Percentiles rank a stretch among this genome's conserved stretches.
Evolutionary conservation across 768 basidiomycete species (phyloP).

Genomic region (Agaricus subrufescens): DNA sequence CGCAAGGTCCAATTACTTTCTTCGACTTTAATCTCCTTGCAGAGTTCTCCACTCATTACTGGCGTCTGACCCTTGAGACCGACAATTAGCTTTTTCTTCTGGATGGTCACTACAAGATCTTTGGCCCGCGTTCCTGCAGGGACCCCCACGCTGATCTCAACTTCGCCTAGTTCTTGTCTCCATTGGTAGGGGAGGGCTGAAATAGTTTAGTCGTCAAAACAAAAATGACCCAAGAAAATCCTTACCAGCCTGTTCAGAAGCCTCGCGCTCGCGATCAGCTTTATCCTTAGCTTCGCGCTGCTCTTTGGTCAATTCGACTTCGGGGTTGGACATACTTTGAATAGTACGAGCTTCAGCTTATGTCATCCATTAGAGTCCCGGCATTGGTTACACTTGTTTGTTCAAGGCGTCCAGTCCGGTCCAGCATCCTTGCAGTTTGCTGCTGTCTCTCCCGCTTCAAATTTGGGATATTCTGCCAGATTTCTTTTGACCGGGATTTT

Average conservation of each 20-base stretch:
- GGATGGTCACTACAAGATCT: conserved; percentile 68
- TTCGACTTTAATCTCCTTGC: conserved; percentile 91
- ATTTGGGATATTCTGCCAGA: not conserved
- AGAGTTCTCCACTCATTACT: conserved; percentile 86
- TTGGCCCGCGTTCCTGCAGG: conserved; percentile 82
- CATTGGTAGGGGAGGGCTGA: conserved; percentile 87
- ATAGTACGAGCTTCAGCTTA: conserved; percentile 4
- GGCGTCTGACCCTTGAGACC: conserved; percentile 82
- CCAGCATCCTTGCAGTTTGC: not conserved
- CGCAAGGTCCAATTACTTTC: conserved; percentile 97
- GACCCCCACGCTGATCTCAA: conserved; percentile 80
- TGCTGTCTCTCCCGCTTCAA: conserved; percentile 9
- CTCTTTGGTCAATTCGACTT: conserved; percentile 65
- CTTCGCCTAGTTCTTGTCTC: conserved; percentile 85
- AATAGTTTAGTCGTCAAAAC: conserved; percentile 14
- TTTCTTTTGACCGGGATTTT: conserved; percentile 6
- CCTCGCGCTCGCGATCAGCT: conserved; percentile 63
- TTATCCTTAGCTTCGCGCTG: conserved; percentile 73
- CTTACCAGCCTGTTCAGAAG: conserved; percentile 78
- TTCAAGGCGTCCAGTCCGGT: conserved; percentile 11
- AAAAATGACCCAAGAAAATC: conserved; percentile 9
- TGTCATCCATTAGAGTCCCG: conserved; percentile 3
- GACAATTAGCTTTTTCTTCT: conserved; percentile 80
- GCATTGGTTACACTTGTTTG: conserved; percentile 17
- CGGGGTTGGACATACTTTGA: conserved; percentile 17